Conservation (phyloP, 2,329 filamentous ascomycete genomes). For the Phialocephala sp. region DNA sequence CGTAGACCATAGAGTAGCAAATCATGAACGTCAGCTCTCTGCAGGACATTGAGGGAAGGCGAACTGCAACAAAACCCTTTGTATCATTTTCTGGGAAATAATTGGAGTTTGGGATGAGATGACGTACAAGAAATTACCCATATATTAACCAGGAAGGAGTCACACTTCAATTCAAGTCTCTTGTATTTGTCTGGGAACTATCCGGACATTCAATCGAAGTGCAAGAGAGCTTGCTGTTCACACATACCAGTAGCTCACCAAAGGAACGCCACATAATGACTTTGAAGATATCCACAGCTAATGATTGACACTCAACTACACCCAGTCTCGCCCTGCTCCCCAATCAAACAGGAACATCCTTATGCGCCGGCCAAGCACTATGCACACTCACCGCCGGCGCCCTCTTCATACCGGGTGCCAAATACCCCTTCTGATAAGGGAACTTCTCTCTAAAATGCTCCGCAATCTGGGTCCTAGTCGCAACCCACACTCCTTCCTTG, state of each 20-base stretch:
- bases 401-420: slow-evolving; percentile 37
- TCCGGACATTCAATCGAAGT: not conserved
- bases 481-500: slow-evolving; percentile 60
- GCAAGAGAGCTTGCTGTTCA: not conserved
- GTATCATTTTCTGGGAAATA: no score
- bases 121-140: not conserved
- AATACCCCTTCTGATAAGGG: slow-evolving; percentile 32
- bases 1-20: no score
- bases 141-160: no score
- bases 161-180: not conserved
- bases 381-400: slow-evolving; percentile 28
- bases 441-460: slow-evolving; percentile 49
- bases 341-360: slow-evolving; percentile 30
- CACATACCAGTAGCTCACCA: no score
- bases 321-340: not conserved
- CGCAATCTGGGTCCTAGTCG: slow-evolving; percentile 58
- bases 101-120: no score
- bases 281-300: not conserved
- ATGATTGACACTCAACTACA: not conserved
- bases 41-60: not conserved
- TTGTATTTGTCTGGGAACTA: not conserved
- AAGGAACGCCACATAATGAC: not conserved
- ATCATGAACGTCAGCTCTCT: not conserved
- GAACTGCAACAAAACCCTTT: not conserved
- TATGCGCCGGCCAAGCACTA: slow-evolving; percentile 36